These are phyloP conservation scores for Trichoderma gamsii DNA, from an alignment of 495 filamentous ascomycete genomes.

Conservation along the genomic window DNA sequence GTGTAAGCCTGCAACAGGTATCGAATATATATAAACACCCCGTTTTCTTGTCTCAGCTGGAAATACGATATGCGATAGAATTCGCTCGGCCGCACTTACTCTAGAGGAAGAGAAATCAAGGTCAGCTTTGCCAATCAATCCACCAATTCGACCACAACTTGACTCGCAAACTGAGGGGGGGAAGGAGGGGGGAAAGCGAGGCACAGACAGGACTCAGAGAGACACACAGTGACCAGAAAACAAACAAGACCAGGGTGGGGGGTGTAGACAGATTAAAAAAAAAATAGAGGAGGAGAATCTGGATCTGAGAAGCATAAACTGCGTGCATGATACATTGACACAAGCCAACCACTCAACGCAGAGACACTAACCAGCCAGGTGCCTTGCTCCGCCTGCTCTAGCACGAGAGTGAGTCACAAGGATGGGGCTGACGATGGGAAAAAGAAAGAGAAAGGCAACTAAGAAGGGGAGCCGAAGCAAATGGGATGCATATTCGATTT, in stretches of 20 bases:
- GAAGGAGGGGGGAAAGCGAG: too few relatives aligned
- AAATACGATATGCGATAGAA: slow-evolving; percentile 2
- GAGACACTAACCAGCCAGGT: neutral
- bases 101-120: too few relatives aligned
- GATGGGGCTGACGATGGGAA: slow-evolving; percentile 7
- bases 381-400: neutral
- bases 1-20: neutral
- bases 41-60: neutral
- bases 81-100: too few relatives aligned
- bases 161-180: too few relatives aligned
- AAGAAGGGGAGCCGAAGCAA: slow-evolving; percentile 7
- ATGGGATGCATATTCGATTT: neutral
- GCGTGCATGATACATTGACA: slow-evolving; percentile 1
- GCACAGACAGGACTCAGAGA: too few relatives aligned
- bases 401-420: slow-evolving; percentile 9
- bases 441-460: neutral
- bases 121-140: too few relatives aligned
- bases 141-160: too few relatives aligned
- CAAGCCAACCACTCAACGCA: slow-evolving; percentile 2
- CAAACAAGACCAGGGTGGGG: neutral
- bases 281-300: neutral
- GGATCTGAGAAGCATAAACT: slow-evolving; percentile 11
- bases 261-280: neutral
- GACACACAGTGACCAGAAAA: too few relatives aligned
- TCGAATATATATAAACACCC: neutral